These are phyloP conservation scores for Dioscorea alata DNA, from an alignment of 106 monocot genomes.

Conservation along the genomic window DNA sequence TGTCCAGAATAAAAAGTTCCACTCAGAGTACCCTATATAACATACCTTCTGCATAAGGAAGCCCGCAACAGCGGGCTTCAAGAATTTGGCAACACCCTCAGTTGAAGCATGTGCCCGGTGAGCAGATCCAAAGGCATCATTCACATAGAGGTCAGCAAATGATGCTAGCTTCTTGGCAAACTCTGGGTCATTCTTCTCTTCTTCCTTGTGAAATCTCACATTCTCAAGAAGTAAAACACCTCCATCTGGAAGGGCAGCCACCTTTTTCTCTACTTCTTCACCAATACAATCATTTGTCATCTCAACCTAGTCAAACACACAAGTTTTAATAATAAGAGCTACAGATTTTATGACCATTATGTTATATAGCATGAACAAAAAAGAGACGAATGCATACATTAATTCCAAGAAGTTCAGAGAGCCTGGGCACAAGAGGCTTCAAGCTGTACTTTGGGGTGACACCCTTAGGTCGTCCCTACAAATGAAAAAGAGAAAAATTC, in stretches of 20 bases:
- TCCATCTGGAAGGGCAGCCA: slow-evolving; percentile 60
- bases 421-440: slow-evolving; percentile 65
- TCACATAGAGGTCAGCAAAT: slow-evolving; percentile 80
- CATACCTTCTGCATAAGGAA: slow-evolving; percentile 61
- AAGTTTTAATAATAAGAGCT: not conserved
- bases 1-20: too few species aligned
- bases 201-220: slow-evolving; percentile 83
- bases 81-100: slow-evolving; percentile 69
- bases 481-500: too few species aligned
- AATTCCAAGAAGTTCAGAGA: slow-evolving; percentile 69
- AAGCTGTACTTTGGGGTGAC: slow-evolving; percentile 71
- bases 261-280: slow-evolving; percentile 69
- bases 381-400: slow-evolving; percentile 22
- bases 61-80: slow-evolving; percentile 64
- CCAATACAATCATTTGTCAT: slow-evolving; percentile 83
- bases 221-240: slow-evolving; percentile 83
- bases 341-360: too few species aligned
- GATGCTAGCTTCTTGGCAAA: slow-evolving; percentile 92
- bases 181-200: slow-evolving; percentile 92
- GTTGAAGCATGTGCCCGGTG: slow-evolving; percentile 83
- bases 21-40: too few species aligned
- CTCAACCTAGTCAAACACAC: slow-evolving; percentile 21
- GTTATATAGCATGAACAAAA: too few species aligned
- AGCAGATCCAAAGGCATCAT: slow-evolving; percentile 89
- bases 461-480: not conserved